phyloP scores from a whole-genome alignment of 805 yeast genomes.

The Zygoascus bituminiphila region DNA sequence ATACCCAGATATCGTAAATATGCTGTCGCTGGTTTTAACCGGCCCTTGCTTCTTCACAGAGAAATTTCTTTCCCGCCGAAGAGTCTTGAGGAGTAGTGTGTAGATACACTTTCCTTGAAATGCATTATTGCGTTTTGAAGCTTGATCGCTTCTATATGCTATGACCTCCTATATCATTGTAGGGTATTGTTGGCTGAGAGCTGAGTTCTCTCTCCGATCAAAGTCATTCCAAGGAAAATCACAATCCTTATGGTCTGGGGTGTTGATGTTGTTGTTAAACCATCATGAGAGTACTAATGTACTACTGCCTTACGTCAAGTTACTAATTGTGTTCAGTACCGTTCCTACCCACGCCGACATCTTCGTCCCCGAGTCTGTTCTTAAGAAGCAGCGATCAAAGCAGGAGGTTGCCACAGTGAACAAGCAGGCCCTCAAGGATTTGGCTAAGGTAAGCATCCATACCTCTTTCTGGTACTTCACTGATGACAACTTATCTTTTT shows the following conservation, averaged over 20 bases:
- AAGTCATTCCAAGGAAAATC: neutral
- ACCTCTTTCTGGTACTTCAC: neutral
- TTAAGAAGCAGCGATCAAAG: slow-evolving; percentile 49
- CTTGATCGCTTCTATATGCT: neutral
- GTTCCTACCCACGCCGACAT: slow-evolving; percentile 24
- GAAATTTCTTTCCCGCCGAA: neutral
- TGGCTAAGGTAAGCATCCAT: slow-evolving; percentile 3
- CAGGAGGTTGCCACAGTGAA: slow-evolving; percentile 41
- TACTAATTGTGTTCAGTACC: too few relatives aligned
- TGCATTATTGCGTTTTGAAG: slow-evolving; percentile 1
- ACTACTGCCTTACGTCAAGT: too few relatives aligned
- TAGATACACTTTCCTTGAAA: slow-evolving; percentile 1
- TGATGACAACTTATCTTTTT: slow-evolving; percentile 46
- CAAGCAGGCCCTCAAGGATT: slow-evolving; percentile 17
- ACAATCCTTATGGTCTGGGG: too few relatives aligned
- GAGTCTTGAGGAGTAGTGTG: slow-evolving; percentile 1
- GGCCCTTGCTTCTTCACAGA: neutral
- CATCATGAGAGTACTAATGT: too few relatives aligned
- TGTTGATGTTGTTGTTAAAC: too few relatives aligned
- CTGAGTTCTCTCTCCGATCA: neutral
- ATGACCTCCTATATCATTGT: slow-evolving; percentile 3
- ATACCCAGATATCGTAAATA: slow-evolving; percentile 3
- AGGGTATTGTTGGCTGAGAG: slow-evolving; percentile 6
- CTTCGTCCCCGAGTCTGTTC: slow-evolving; percentile 45
- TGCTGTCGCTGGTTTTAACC: neutral